Evolutionary conservation across 2,329 filamentous ascomycete species (phyloP).

Genomic region (Aureobasidium sp.): DNA sequence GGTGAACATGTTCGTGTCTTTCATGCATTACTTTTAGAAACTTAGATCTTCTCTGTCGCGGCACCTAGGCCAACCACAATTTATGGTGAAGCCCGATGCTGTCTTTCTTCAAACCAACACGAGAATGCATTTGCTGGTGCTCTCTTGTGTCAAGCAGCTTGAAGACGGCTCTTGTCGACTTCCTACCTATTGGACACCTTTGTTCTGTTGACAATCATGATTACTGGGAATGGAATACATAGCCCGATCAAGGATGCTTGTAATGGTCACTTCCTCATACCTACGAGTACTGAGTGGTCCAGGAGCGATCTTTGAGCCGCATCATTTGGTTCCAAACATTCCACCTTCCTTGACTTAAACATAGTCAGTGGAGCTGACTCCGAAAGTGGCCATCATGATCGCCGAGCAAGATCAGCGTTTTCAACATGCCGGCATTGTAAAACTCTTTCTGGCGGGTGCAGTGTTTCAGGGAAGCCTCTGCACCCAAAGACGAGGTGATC

Average conservation of each 20-base stretch:
- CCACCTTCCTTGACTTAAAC: too few relatives aligned
- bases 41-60: too few relatives aligned
- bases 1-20: too few relatives aligned
- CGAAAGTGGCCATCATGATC: not conserved
- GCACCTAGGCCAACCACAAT: too few relatives aligned
- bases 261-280: too few relatives aligned
- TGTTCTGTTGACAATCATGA: not conserved
- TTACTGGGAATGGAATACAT: too few relatives aligned
- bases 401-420: not conserved
- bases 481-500: not conserved
- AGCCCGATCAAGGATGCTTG: not conserved
- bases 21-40: too few relatives aligned
- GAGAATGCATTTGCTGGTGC: too few relatives aligned
- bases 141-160: not conserved
- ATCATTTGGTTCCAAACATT: not conserved
- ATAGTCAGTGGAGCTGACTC: not conserved
- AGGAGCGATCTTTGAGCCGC: not conserved
- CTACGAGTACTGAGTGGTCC: not conserved
- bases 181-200: not conserved
- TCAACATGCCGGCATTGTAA: not conserved
- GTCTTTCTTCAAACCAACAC: too few relatives aligned
- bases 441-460: not conserved
- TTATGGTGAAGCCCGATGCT: too few relatives aligned
- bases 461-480: not conserved
- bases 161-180: not conserved